phyloP scores from a whole-genome alignment of 768 basidiomycete genomes.

The Mycena capillaripes region DNA sequence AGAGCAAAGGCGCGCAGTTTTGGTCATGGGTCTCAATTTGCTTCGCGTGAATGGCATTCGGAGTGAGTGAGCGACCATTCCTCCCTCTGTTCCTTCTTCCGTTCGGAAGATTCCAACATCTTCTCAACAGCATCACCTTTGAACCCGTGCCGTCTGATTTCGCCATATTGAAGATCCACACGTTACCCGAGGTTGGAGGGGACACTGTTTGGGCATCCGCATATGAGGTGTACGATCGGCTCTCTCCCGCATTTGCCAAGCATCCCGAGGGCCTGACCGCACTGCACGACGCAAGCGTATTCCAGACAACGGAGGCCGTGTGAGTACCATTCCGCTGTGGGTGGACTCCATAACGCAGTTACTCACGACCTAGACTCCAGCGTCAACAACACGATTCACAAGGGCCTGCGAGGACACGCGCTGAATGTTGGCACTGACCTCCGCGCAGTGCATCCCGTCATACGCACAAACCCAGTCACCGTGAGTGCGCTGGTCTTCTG shows the following conservation, averaged over 20 bases:
- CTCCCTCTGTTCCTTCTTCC: constrained; percentile 1
- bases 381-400: background rate
- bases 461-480: constrained; percentile 57
- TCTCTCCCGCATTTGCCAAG: constrained; percentile 53
- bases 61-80: constrained; percentile 36
- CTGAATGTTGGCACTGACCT: constrained; percentile 19
- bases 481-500: background rate
- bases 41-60: constrained; percentile 33
- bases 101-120: constrained; percentile 4
- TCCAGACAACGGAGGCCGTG: background rate
- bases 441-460: constrained; percentile 34
- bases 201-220: constrained; percentile 13
- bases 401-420: background rate
- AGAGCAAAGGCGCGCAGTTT: constrained; percentile 12
- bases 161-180: constrained; percentile 38
- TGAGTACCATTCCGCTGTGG: background rate
- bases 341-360: background rate
- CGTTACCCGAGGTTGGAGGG: constrained; percentile 42
- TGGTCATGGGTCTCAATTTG: constrained; percentile 12
- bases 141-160: constrained; percentile 62
- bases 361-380: constrained; percentile 1
- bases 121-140: constrained; percentile 51
- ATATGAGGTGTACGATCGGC: constrained; percentile 58
- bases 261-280: constrained; percentile 62
- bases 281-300: constrained; percentile 46